These are phyloP conservation scores for Corniculantispora saksenae DNA, from an alignment of 2,329 filamentous ascomycete species.

Conservation along the genomic window DNA sequence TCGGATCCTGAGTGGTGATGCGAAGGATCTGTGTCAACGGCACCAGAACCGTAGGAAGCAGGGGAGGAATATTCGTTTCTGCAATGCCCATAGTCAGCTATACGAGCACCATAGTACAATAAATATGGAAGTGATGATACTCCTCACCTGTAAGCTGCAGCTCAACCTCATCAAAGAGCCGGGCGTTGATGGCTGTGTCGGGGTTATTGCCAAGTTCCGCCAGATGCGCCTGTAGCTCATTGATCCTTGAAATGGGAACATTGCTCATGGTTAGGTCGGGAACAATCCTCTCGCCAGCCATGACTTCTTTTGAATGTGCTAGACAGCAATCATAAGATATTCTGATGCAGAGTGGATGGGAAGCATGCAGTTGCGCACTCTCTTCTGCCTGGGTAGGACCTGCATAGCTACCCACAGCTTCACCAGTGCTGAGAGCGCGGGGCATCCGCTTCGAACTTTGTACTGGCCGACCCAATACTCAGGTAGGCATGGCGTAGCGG, in stretches of 20 bases:
- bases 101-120: not conserved
- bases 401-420: too few species aligned
- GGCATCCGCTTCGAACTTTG: too few species aligned
- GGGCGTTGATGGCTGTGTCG: constrained; percentile 43
- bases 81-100: not conserved
- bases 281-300: constrained; percentile 29
- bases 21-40: constrained; percentile 55
- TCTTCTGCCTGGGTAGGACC: too few species aligned
- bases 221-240: constrained; percentile 57
- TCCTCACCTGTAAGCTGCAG: constrained; percentile 56
- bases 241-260: constrained; percentile 52
- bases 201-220: constrained; percentile 49
- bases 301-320: not conserved
- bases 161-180: constrained; percentile 60
- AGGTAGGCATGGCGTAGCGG: too few species aligned
- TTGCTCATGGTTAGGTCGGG: constrained; percentile 42
- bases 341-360: too few species aligned
- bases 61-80: constrained; percentile 54
- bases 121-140: not conserved
- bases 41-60: constrained; percentile 56
- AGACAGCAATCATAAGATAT: not conserved
- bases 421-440: too few species aligned
- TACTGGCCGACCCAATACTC: too few species aligned
- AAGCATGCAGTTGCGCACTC: too few species aligned
- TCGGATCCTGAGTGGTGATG: constrained; percentile 51